Evolutionary conservation across 2,329 filamentous ascomycete genomes (phyloP).

Genomic region (Aspergillus hiratsukae): DNA sequence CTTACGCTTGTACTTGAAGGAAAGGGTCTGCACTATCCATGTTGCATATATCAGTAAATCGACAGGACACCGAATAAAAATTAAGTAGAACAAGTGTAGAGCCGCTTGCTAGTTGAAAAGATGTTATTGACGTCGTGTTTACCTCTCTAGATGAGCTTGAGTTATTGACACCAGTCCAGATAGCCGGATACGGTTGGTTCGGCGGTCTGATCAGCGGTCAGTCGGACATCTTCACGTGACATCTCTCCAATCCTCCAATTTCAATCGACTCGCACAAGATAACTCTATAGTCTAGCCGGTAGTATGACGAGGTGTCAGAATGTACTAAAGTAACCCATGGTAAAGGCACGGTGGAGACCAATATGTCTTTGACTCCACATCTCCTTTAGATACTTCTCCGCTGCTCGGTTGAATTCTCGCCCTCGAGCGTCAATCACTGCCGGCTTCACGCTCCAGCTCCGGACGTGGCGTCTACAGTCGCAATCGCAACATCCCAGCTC

Average conservation of each 20-base stretch:
- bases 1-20: slow-evolving; percentile 46
- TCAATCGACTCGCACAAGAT: not conserved
- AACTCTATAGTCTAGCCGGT: not conserved
- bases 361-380: slow-evolving; percentile 25
- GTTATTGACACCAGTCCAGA: not conserved
- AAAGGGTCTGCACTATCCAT: slow-evolving; percentile 43
- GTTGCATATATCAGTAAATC: not conserved
- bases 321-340: slow-evolving; percentile 15
- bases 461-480: slow-evolving; percentile 21
- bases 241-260: not conserved
- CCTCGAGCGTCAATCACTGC: slow-evolving; percentile 24
- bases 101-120: not conserved
- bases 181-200: slow-evolving; percentile 2
- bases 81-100: not conserved
- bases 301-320: slow-evolving; percentile 4
- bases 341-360: slow-evolving; percentile 19
- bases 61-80: not conserved
- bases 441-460: slow-evolving; percentile 28
- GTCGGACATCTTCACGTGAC: not conserved
- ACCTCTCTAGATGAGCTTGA: not conserved
- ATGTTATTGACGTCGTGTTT: not conserved
- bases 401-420: slow-evolving; percentile 20
- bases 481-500: slow-evolving; percentile 20
- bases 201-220: slow-evolving; percentile 4
- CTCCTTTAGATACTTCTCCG: slow-evolving; percentile 24